A percentile compares a stretch with the other conserved stretches of the same genome.
These are phyloP conservation scores for Exophiala dermatitidis DNA, from an alignment of 2,329 filamentous ascomycete species.

Conservation along the genomic window DNA sequence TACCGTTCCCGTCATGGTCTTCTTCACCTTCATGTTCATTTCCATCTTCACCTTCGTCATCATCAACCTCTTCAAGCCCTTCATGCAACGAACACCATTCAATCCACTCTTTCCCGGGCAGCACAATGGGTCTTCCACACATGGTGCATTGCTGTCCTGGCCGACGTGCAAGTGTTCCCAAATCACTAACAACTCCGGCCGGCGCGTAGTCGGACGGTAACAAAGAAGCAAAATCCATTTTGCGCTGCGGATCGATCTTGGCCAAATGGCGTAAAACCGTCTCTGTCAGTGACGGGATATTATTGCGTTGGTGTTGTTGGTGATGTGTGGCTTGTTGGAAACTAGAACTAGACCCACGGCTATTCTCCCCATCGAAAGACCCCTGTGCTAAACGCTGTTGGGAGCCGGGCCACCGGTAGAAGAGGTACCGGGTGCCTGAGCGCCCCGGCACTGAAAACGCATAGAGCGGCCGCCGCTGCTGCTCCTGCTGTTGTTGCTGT, in stretches of 20 bases:
- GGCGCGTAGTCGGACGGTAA: constrained; percentile 33
- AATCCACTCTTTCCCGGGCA: constrained; percentile 39
- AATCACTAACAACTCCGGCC: constrained; percentile 31
- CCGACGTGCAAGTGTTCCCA: constrained; percentile 33
- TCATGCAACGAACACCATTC: constrained; percentile 31
- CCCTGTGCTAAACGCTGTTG: too few species aligned
- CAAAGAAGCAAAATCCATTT: constrained; percentile 34
- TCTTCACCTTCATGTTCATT: too few species aligned
- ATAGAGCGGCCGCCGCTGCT: too few species aligned
- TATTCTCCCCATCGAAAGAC: not conserved
- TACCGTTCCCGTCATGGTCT: too few species aligned
- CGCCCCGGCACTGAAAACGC: too few species aligned
- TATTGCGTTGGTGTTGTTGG: not conserved
- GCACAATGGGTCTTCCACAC: constrained; percentile 36
- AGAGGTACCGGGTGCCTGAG: too few species aligned
- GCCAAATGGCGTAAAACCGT: constrained; percentile 34
- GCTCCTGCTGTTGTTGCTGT: not conserved
- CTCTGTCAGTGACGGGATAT: constrained; percentile 39
- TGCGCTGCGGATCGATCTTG: constrained; percentile 33
- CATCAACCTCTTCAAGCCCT: not conserved
- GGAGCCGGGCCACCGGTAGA: too few species aligned
- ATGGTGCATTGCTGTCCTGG: constrained; percentile 38
- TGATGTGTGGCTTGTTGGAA: too few species aligned
- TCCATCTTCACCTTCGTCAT: too few species aligned
- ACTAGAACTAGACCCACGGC: too few species aligned